Evolutionary conservation across 192 early-diverging fungal species (phyloP), one percentile per base, ranked within the genome.

Genomic region (Funneliformis geosporum): DNA sequence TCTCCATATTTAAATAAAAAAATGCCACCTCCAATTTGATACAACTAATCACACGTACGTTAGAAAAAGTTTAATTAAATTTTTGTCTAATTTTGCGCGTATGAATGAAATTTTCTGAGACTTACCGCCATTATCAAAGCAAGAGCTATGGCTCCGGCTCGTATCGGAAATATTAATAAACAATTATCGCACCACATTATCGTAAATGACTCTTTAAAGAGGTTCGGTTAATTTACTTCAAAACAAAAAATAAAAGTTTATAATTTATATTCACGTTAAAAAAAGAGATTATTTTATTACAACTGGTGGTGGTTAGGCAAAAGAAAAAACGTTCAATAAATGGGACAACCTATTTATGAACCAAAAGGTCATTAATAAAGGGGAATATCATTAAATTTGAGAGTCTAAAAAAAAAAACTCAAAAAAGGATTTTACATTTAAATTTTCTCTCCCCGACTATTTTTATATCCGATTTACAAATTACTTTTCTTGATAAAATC

Each of bases 161-260:
- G 42, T 8, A 79, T 42, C 18, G 77, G 77, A 60, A 79, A 79
- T 27, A 79, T 11, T 14, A 69, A 40, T 8, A 39, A 39, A 69
- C 77, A 79, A 60, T 79, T 79, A 69, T 79, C 77, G 50, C 77
- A 79, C 77, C 77, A 79, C 77, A 79, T 79, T 7, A 66, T 77
- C 43, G 50, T 33, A 50, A 38, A 69, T 12, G 46, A 12, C 21
- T 47, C 43, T 8, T 25, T 65, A 65, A 28, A 65, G 27, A 11
- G 62, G 10, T 6, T 55, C 50, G 21, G 50, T 18, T 16, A 47
- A 47, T 4, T 55, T 5, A 16, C 47, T 55, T 55, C 1, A 55
- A 18, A 33, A 33, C 33, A 33, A 33, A 33, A 2, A 33, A 33
- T 2, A 33, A 33, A 33, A 33, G 2, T 33, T 33, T 33, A 0